Base-by-base conservation (phyloP, 2,329 filamentous ascomycete species). In the Penicillium aurantiogriseum region DNA sequence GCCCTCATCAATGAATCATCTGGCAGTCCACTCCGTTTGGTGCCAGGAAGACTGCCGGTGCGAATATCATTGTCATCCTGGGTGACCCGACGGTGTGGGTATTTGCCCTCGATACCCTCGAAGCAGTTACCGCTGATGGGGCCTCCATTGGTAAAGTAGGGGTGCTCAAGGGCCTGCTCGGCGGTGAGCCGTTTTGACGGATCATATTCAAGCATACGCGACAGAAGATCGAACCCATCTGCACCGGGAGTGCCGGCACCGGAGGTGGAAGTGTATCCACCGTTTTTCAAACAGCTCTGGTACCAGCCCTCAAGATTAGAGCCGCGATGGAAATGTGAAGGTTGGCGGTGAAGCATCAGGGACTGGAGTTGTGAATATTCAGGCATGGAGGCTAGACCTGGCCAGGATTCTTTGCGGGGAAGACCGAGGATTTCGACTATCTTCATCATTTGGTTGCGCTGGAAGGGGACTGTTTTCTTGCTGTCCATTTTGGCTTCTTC, bases 401-500 rank as follows among this genome's bases (percentile, higher is more conserved):
- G 91, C 94, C 94, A 99, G 27, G 87, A 85, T 49, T 96, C 90
- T 68, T 93, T 93, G 7, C 85, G 91, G 0, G 94, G 94, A 63
- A 96, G 79, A 31, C 94, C 94, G 80, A 99, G 88, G 61, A 99
- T 92, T 71, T 99, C 94, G 38, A 96, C 91, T 67, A 99, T 99
- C 77, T 96, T 97, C 71, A 94, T 91, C 93, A 99, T 97, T 77
- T 99, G 94, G 69, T 97, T 97, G 15, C 92, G 86, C 75, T 99
- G 94, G 67, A 99, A 99, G 0, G 94, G 94, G 0, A 97, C 92
- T 0, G 90, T 94, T 78, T 97, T 97, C 76, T 99, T 99, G 67
- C 85, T 90, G 75, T 99, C 94, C 89, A 97, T 97, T 77, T 99
- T 99, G 17, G 94, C 94, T 76, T 99, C 94, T 71, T 99, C 94